phyloP scores from a whole-genome alignment of 129 eudicot genomes.

The Centrapalus pauciflorus region DNA sequence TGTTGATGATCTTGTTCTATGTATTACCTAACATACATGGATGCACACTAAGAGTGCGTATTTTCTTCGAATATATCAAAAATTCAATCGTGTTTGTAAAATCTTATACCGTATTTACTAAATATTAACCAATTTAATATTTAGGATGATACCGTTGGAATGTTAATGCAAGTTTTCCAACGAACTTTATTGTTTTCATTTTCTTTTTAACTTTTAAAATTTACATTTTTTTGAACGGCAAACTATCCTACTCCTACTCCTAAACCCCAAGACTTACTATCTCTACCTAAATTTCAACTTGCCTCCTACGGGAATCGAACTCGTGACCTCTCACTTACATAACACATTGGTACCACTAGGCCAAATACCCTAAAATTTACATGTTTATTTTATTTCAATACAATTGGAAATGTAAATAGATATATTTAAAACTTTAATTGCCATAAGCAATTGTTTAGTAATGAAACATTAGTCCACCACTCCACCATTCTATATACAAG shows the following conservation, averaged over 20 bases:
- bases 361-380: too few species aligned
- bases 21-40: neutral
- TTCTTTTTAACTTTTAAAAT: neutral
- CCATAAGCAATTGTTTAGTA: too few species aligned
- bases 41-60: neutral
- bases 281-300: too few species aligned
- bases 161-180: neutral
- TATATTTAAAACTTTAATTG: neutral
- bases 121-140: neutral
- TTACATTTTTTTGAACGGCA: neutral
- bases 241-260: too few species aligned
- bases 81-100: neutral
- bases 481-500: too few species aligned
- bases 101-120: neutral
- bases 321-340: too few species aligned
- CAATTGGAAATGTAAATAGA: neutral
- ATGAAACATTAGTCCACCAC: too few species aligned
- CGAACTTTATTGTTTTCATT: neutral
- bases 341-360: too few species aligned
- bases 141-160: neutral
- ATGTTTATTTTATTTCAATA: neutral
- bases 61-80: neutral
- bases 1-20: too few species aligned
- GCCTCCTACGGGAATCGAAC: too few species aligned
- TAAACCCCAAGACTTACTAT: too few species aligned